Conservation (phyloP, 2,329 filamentous ascomycete species). For the Fusarium nygamai region DNA sequence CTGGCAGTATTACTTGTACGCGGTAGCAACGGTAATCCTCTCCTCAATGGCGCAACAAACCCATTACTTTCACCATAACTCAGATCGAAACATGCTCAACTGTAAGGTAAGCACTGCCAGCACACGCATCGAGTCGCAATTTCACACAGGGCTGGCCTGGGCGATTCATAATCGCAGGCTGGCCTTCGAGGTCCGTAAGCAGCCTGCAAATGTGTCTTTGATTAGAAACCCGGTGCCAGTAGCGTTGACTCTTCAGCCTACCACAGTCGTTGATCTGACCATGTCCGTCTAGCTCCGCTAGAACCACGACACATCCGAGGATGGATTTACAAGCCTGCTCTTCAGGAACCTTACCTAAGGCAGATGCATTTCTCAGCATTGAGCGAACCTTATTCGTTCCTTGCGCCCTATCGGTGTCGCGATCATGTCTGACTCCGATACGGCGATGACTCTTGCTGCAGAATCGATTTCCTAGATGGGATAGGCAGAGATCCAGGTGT, state of each 20-base stretch:
- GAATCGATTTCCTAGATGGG: slow-evolving; percentile 16
- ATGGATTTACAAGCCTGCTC: slow-evolving; percentile 31
- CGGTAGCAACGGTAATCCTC: not conserved
- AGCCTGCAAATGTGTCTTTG: slow-evolving; percentile 21
- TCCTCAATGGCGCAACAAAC: slow-evolving; percentile 6
- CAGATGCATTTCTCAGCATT: slow-evolving; percentile 36
- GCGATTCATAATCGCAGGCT: slow-evolving; percentile 39
- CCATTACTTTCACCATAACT: not conserved
- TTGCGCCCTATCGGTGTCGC: slow-evolving; percentile 30
- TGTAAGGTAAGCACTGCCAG: slow-evolving; percentile 15
- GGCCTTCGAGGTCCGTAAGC: slow-evolving; percentile 25
- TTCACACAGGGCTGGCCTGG: slow-evolving; percentile 34
- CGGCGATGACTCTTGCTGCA: slow-evolving; percentile 29
- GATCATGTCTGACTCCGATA: slow-evolving; percentile 17
- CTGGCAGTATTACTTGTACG: not conserved
- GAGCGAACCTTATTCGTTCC: slow-evolving; percentile 25
- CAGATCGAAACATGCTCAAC: not conserved
- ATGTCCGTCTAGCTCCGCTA: slow-evolving; percentile 31
- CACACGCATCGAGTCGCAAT: slow-evolving; percentile 17
- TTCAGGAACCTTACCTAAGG: slow-evolving; percentile 15
- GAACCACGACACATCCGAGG: slow-evolving; percentile 27
- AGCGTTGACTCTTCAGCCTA: slow-evolving; percentile 21
- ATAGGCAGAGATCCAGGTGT: slow-evolving; percentile 11
- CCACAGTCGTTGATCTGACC: slow-evolving; percentile 11
- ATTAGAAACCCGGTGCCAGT: slow-evolving; percentile 34